phyloP scores from a whole-genome alignment of 2,329 filamentous ascomycete genomes.

The Penicillium aurantiogriseum region DNA sequence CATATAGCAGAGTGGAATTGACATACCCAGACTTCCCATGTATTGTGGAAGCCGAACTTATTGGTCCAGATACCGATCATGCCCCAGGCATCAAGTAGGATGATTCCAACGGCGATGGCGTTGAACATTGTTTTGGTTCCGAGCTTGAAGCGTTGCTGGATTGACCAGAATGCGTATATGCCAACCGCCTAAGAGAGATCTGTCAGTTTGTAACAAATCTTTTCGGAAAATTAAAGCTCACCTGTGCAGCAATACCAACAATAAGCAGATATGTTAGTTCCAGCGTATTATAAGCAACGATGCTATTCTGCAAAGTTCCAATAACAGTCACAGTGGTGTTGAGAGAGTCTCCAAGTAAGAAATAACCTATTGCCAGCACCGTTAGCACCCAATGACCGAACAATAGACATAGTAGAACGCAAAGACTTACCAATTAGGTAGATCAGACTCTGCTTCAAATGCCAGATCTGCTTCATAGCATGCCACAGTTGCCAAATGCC shows the following conservation, averaged over 20 bases:
- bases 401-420: background rate
- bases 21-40: constrained; percentile 53
- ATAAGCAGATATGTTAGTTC: constrained; percentile 65
- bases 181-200: constrained; percentile 44
- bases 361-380: constrained; percentile 50
- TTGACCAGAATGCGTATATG: constrained; percentile 61
- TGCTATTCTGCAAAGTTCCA: constrained; percentile 62
- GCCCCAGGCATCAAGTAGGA: constrained; percentile 59
- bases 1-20: background rate
- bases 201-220: background rate
- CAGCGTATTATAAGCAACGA: constrained; percentile 64
- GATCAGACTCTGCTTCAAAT: constrained; percentile 63
- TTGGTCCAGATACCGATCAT: constrained; percentile 60
- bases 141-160: constrained; percentile 60
- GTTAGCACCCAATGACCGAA: background rate
- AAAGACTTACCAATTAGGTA: constrained; percentile 57
- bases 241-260: constrained; percentile 64
- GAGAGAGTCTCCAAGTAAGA: constrained; percentile 66
- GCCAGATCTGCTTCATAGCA: constrained; percentile 61
- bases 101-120: constrained; percentile 59
- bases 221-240: constrained; percentile 18
- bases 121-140: constrained; percentile 70
- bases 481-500: constrained; percentile 62
- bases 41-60: constrained; percentile 53
- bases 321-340: constrained; percentile 71